Percentiles rank a stretch among this genome's conserved stretches.
Evolutionary conservation across 306 rosid species (phyloP).

Genomic region (Vigna hirtella): DNA sequence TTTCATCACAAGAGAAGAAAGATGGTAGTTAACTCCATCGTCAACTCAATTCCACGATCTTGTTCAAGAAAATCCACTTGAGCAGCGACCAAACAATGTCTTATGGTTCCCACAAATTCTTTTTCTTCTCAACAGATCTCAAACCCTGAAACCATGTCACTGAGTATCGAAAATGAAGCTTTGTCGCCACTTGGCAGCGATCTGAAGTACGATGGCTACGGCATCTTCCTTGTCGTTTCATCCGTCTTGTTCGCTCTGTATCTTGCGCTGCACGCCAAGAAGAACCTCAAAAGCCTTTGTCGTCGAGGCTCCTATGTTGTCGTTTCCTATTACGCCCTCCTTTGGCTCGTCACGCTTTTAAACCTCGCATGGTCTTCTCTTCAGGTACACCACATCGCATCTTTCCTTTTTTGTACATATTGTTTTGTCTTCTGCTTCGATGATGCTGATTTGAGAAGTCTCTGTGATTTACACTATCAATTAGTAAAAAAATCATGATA

Average conservation of each 20-base stretch:
- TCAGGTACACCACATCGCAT: conserved; percentile 53
- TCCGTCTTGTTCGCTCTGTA: conserved; percentile 63
- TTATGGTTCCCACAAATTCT: background rate
- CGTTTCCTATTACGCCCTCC: conserved; percentile 68
- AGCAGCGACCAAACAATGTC: conserved; percentile 4
- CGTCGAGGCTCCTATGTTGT: conserved; percentile 56
- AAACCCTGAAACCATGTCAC: conserved; percentile 26
- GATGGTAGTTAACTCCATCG: background rate
- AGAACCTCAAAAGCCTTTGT: conserved; percentile 59
- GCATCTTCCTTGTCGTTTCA: conserved; percentile 55
- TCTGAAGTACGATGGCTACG: conserved; percentile 58
- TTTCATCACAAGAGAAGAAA: background rate
- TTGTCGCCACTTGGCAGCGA: conserved; percentile 18
- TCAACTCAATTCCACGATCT: conserved; percentile 10
- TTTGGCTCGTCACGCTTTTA: conserved; percentile 65
- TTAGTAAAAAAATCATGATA: background rate
- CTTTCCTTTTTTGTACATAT: background rate
- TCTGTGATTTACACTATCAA: background rate
- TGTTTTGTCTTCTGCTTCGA: background rate
- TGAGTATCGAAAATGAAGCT: background rate
- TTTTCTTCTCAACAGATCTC: background rate
- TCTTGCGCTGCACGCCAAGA: conserved; percentile 58
- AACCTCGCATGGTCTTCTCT: conserved; percentile 72
- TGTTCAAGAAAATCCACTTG: background rate
- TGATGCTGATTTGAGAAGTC: background rate